A percentile compares a stretch with the other conserved stretches of the same genome.
Evolutionary conservation across 192 early-diverging fungal species (phyloP).

Genomic region (Podila epicladia): DNA sequence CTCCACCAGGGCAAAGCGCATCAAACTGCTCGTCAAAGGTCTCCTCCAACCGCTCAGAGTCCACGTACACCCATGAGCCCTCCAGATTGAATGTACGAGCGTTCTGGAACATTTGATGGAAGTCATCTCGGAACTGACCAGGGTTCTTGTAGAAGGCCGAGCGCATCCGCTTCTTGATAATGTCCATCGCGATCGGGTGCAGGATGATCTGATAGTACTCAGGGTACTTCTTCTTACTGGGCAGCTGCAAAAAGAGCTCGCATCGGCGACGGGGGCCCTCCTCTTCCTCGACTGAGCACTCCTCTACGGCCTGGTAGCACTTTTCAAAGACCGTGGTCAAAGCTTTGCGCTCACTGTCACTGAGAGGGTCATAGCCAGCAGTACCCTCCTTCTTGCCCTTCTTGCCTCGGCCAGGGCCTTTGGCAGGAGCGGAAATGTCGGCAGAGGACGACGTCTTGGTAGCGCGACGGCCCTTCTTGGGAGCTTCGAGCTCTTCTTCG

Average conservation of each 20-base stretch:
- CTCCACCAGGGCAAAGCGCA: slow-evolving; percentile 53
- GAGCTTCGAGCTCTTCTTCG: slow-evolving; percentile 30
- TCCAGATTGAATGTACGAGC: slow-evolving; percentile 93
- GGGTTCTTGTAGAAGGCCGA: slow-evolving; percentile 72
- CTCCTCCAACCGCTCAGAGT: slow-evolving; percentile 73
- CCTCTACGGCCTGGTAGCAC: slow-evolving; percentile 71
- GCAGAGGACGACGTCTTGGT: slow-evolving; percentile 30
- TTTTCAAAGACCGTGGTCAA: slow-evolving; percentile 66
- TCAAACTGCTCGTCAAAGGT: slow-evolving; percentile 53
- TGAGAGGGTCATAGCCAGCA: slow-evolving; percentile 27
- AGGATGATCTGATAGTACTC: slow-evolving; percentile 92
- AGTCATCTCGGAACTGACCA: slow-evolving; percentile 80
- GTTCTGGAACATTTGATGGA: slow-evolving; percentile 90
- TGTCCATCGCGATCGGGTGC: slow-evolving; percentile 90
- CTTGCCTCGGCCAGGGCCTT: slow-evolving; percentile 14
- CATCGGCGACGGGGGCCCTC: slow-evolving; percentile 64
- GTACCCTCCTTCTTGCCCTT: slow-evolving; percentile 41
- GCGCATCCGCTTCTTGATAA: slow-evolving; percentile 82
- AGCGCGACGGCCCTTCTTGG: slow-evolving; percentile 31
- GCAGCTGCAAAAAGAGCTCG: slow-evolving; percentile 84
- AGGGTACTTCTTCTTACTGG: slow-evolving; percentile 77
- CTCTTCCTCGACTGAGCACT: slow-evolving; percentile 59
- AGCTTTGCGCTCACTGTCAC: slow-evolving; percentile 66
- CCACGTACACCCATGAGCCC: slow-evolving; percentile 90
- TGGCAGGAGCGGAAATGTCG: slow-evolving; percentile 21